Conservation (phyloP, 176 grass and related monocot genomes). For the Ensete ventricosum region DNA sequence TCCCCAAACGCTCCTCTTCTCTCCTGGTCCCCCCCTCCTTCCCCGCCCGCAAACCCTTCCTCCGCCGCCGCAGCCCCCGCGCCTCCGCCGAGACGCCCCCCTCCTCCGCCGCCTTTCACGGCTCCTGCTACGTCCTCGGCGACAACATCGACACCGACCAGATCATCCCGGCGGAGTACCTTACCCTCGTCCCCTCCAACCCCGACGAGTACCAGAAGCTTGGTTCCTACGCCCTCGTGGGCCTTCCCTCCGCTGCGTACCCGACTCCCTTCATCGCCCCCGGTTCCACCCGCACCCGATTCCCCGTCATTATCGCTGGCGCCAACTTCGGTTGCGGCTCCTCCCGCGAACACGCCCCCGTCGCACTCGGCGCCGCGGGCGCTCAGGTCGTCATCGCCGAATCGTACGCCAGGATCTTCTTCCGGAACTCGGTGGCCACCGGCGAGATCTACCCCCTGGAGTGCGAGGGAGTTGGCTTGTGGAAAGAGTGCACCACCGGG, state of each 20-base stretch:
- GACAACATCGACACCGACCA: conserved; percentile 99
- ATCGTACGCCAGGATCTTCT: conserved; percentile 79
- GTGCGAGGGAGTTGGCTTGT: conserved; percentile 36
- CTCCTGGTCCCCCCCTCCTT: background rate
- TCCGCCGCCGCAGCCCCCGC: background rate
- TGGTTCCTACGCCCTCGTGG: conserved; percentile 61
- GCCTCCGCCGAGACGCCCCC: background rate
- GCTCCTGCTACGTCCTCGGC: conserved; percentile 70
- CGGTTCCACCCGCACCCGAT: conserved; percentile 35
- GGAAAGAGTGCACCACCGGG: conserved; percentile 64
- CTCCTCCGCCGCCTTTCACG: conserved; percentile 53
- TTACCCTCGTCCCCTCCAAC: conserved; percentile 90
- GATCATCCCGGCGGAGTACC: conserved; percentile 92
- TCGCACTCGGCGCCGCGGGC: conserved; percentile 73
- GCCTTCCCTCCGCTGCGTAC: conserved; percentile 54
- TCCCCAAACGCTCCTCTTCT: background rate
- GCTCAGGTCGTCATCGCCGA: conserved; percentile 47
- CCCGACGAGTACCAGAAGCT: conserved; percentile 86
- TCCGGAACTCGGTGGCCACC: conserved; percentile 82
- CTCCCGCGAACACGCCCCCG: conserved; percentile 94
- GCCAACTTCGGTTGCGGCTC: conserved; percentile 92
- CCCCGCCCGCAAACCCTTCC: conserved; percentile 19
- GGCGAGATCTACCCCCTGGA: conserved; percentile 90
- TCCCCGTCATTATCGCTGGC: conserved; percentile 51
- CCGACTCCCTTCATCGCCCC: conserved; percentile 50